Percentiles rank a stretch among this genome's conserved stretches.
These are phyloP conservation scores for Maudiozyma turicensis DNA, from an alignment of 805 yeast species.

Conservation along the genomic window DNA sequence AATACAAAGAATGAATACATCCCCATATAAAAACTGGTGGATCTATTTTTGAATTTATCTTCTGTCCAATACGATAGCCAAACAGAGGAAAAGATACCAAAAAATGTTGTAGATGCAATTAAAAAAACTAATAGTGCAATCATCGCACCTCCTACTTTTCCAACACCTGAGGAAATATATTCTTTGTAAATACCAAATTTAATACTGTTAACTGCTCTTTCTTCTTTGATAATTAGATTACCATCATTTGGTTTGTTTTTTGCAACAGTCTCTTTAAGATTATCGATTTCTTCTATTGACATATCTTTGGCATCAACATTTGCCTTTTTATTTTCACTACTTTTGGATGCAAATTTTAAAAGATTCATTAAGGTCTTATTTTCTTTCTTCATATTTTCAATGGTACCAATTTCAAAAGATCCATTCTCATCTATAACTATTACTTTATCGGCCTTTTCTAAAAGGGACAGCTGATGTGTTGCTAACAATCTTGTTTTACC, in stretches of 20 bases:
- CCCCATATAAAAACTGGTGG: constrained; percentile 64
- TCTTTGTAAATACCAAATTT: constrained; percentile 38
- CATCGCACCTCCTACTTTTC: constrained; percentile 27
- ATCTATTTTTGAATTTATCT: constrained; percentile 37
- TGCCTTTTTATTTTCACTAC: constrained; percentile 20
- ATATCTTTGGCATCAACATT: constrained; percentile 11
- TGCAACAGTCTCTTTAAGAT: constrained; percentile 12
- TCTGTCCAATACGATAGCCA: constrained; percentile 83
- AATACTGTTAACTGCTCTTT: constrained; percentile 49
- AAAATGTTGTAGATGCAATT: constrained; percentile 23
- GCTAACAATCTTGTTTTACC: constrained; percentile 64
- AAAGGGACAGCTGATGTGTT: constrained; percentile 71
- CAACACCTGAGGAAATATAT: constrained; percentile 49
- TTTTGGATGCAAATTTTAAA: constrained; percentile 36
- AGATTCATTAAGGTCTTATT: constrained; percentile 42
- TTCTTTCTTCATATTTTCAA: constrained; percentile 39
- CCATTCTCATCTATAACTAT: constrained; percentile 56
- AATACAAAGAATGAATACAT: constrained; percentile 55
- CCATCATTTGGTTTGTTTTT: constrained; percentile 24
- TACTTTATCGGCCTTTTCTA: constrained; percentile 59
- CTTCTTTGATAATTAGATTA: constrained; percentile 40
- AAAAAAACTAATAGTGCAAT: constrained; percentile 18
- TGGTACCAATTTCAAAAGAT: constrained; percentile 54
- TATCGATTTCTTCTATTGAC: constrained; percentile 2
- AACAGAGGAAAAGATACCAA: constrained; percentile 28